Evolutionary conservation across 768 basidiomycete species (phyloP).

Genomic region (Russula emetica): DNA sequence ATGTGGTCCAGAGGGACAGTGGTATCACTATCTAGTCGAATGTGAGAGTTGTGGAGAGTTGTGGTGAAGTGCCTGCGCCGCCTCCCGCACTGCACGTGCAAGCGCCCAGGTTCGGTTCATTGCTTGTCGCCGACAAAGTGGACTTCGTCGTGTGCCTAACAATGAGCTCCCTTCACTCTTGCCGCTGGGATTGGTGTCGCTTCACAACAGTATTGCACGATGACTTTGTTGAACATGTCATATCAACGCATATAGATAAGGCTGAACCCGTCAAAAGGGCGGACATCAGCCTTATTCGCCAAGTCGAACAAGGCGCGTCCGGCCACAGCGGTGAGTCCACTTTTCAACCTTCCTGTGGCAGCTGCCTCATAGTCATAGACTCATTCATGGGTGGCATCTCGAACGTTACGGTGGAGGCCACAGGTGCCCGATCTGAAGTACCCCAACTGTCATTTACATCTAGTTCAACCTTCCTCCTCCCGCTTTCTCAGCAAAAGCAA

Average conservation of each 20-base stretch:
- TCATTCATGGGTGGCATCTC: neutral
- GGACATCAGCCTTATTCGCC: conserved; percentile 19
- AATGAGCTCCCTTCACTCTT: conserved; percentile 22
- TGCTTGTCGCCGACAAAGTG: too few relatives aligned
- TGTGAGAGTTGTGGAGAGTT: neutral
- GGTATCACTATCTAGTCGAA: neutral
- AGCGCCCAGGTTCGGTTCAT: too few relatives aligned
- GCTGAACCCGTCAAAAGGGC: conserved; percentile 19
- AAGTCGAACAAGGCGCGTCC: conserved; percentile 17
- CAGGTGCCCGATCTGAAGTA: neutral
- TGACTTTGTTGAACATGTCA: conserved; percentile 20
- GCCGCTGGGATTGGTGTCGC: conserved; percentile 26
- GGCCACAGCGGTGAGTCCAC: neutral
- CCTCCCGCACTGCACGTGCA: neutral
- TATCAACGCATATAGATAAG: conserved; percentile 17
- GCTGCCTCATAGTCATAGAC: neutral
- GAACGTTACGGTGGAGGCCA: neutral
- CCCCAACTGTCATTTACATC: conserved; percentile 8
- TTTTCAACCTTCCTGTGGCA: neutral
- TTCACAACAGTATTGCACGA: conserved; percentile 14
- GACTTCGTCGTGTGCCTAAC: neutral
- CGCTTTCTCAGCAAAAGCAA: neutral
- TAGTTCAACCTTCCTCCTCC: conserved; percentile 9
- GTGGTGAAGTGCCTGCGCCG: neutral
- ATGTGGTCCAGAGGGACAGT: neutral